These are phyloP conservation scores for Cornus suecica DNA, from an alignment of 148 eudicot species.

Conservation along the genomic window DNA sequence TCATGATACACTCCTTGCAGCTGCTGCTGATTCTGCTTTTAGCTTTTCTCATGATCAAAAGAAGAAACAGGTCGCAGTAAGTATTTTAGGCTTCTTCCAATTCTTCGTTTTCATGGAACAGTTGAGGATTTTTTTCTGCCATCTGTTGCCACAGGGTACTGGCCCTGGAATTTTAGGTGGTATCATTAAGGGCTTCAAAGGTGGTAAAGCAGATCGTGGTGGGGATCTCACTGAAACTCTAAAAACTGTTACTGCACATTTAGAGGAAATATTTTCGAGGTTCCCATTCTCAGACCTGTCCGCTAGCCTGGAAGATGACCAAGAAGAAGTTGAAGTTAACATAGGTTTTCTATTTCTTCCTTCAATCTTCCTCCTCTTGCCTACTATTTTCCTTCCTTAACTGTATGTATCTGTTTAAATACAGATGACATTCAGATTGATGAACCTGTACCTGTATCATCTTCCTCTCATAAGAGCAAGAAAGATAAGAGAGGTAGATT, in stretches of 20 bases:
- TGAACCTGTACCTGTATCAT: constrained; percentile 49
- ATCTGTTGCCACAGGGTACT: constrained; percentile 37
- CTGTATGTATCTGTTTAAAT: constrained; percentile 19
- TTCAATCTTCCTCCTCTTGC: neutral
- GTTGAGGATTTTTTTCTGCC: constrained; percentile 7
- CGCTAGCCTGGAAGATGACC: constrained; percentile 24
- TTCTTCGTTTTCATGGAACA: constrained; percentile 9
- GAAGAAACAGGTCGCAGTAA: constrained; percentile 47
- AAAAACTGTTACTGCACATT: constrained; percentile 31
- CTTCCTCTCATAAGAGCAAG: constrained; percentile 32
- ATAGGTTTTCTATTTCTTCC: constrained; percentile 45
- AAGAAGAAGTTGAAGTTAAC: constrained; percentile 43
- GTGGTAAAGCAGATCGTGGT: constrained; percentile 39
- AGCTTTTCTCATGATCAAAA: constrained; percentile 42
- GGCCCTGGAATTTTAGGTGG: constrained; percentile 56
- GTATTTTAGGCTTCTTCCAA: constrained; percentile 16
- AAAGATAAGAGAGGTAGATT: constrained; percentile 49
- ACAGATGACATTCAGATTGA: constrained; percentile 85
- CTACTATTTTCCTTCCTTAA: neutral
- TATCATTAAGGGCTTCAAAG: constrained; percentile 63
- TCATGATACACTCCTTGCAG: constrained; percentile 77
- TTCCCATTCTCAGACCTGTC: constrained; percentile 43
- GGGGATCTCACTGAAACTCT: constrained; percentile 31
- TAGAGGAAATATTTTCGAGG: constrained; percentile 63
- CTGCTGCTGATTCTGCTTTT: constrained; percentile 54